phyloP scores from a whole-genome alignment of 1,139 yeast genomes.

The Geotrichum histeridarum region DNA sequence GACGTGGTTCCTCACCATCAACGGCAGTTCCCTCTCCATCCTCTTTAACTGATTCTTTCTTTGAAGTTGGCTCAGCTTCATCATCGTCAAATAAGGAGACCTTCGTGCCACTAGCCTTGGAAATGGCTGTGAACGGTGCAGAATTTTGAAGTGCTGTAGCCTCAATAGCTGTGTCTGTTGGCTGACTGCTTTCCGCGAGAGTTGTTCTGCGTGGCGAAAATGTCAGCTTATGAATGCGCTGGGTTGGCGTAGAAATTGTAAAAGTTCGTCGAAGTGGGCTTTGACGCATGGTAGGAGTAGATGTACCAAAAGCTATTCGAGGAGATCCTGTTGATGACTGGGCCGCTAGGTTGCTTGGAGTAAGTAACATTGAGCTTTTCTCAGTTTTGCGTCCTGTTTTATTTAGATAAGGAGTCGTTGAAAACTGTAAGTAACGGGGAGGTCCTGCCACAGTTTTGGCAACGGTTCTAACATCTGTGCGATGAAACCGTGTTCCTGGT shows the following conservation, averaged over 20 bases:
- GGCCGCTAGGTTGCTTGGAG: not conserved
- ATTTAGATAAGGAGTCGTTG: constrained; percentile 6
- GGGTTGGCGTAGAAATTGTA: not conserved
- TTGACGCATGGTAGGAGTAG: not conserved
- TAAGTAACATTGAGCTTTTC: not conserved
- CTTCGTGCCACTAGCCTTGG: not conserved
- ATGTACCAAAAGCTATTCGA: not conserved
- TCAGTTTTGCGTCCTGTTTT: not conserved
- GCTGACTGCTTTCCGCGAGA: not conserved
- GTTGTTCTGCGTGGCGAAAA: not conserved
- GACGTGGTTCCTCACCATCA: constrained; percentile 5
- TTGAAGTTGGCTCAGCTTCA: not conserved
- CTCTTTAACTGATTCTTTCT: not conserved
- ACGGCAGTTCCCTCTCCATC: not conserved
- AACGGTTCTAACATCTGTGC: not conserved
- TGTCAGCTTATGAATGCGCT: not conserved
- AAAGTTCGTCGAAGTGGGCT: not conserved
- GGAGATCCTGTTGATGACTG: not conserved
- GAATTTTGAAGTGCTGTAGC: not conserved
- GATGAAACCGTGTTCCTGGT: constrained; percentile 8
- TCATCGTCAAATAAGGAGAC: constrained; percentile 14
- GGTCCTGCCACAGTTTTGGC: not conserved
- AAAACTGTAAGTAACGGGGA: constrained; percentile 2
- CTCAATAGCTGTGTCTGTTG: not conserved
- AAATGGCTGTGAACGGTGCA: not conserved